A percentile compares a stretch with the other conserved stretches of the same genome.
phyloP scores from a whole-genome alignment of 169 alveolate species.

The Plasmodium vivax region DNA sequence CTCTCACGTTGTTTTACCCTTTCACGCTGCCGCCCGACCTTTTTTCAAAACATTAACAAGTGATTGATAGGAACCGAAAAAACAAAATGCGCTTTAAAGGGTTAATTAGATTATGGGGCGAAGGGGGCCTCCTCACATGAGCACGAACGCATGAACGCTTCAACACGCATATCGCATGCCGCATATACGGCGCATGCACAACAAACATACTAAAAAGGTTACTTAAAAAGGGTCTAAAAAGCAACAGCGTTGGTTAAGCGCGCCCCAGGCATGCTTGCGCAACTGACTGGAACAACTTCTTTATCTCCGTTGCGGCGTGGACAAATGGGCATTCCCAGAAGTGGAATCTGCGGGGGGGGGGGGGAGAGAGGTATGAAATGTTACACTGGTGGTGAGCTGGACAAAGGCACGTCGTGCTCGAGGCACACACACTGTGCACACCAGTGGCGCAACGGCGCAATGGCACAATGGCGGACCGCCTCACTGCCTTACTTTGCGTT shows the following conservation, averaged over 20 bases:
- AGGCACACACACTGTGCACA: neutral
- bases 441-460: neutral
- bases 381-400: neutral
- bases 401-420: neutral
- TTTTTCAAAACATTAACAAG: constrained; percentile 4
- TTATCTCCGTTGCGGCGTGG: constrained; percentile 81
- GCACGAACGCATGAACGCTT: constrained; percentile 6
- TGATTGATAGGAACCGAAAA: neutral
- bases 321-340: constrained; percentile 84
- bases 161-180: neutral
- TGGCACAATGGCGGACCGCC: neutral
- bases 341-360: constrained; percentile 38
- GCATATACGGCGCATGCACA: neutral
- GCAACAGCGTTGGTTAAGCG: neutral
- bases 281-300: constrained; percentile 82
- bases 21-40: neutral
- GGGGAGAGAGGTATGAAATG: neutral
- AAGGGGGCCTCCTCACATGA: neutral
- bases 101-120: neutral
- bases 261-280: constrained; percentile 81
- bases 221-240: constrained; percentile 41
- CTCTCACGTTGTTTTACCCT: neutral
- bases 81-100: constrained; percentile 4
- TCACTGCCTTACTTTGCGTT: constrained; percentile 83
- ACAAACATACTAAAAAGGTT: constrained; percentile 44